Base-by-base conservation (phyloP, 768 basidiomycete species). In the Kwoniella bestiolae region DNA sequence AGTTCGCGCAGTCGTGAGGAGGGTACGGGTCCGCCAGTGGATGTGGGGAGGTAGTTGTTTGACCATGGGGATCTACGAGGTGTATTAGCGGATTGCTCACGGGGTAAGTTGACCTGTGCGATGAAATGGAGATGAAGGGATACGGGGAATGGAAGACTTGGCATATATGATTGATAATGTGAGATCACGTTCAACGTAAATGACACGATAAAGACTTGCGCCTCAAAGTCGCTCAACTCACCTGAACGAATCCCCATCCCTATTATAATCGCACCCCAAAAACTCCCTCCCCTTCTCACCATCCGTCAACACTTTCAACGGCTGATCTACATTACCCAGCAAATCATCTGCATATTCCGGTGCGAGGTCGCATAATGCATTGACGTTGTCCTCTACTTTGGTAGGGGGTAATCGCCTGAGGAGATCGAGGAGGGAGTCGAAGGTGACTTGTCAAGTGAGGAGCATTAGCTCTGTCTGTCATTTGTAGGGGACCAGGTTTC, bases 291-390 rank as follows among this genome's bases (percentile, higher is more conserved):
- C 92, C 18, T 87, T 86, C 56, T 84, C 86, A 1, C 57, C 49
- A 84, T 98, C 94, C 34, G 85, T 88, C 82, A 85, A 85, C 60
- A 94, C 84, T 80, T 90, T 87, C 66, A 98, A 84, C 7, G 95
- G 95, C 79, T 94, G 91, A 84, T 99, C 96, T 64, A 98, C 93
- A 69, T 90, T 92, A 47, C 91, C 90, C 50, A 96, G 85, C 21
- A 99, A 86, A 83, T 98, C 96, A 76, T 98, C 96, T 7, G 93
- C 91, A 76, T 91, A 89, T 77, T 97, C 94, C 31, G 95, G 95
- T 65, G 89, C 90, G 77, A 97, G 88, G 51, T 84, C 84, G 65
- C 91, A 87, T 29, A 98, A 88, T 28, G 88, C 85, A 51, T 87
- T 84, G 69, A 98, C 88, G 82, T 95, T 98, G 79, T 91, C 87